A percentile compares a stretch with the other conserved stretches of the same genome.
Conservation (phyloP, 2,329 filamentous ascomycete species). For the Hymenotorrendiella dingleyae region DNA sequence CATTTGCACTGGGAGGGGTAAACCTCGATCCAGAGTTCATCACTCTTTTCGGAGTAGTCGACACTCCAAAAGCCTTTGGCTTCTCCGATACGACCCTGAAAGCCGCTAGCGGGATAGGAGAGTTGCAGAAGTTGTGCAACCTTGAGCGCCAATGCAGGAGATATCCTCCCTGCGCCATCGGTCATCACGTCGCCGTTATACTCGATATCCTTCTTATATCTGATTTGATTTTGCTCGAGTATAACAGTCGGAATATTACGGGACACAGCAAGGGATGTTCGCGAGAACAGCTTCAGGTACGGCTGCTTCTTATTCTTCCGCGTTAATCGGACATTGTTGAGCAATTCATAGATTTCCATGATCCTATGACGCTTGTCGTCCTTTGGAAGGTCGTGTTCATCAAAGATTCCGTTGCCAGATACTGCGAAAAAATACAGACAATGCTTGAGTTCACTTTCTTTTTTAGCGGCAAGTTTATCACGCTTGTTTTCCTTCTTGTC, state of each 20-base stretch:
- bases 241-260: constrained; percentile 30
- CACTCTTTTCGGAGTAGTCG: constrained; percentile 42
- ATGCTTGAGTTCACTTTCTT: constrained; percentile 35
- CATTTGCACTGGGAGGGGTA: constrained; percentile 66
- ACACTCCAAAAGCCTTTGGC: constrained; percentile 73
- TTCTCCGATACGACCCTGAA: constrained; percentile 65
- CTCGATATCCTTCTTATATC: constrained; percentile 23
- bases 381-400: not conserved
- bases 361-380: constrained; percentile 23
- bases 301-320: constrained; percentile 40
- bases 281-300: constrained; percentile 51
- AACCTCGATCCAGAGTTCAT: constrained; percentile 58
- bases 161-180: constrained; percentile 62
- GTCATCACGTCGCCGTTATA: constrained; percentile 47
- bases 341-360: constrained; percentile 35
- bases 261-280: constrained; percentile 47
- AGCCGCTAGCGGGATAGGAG: constrained; percentile 51
- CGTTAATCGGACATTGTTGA: constrained; percentile 48
- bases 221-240: constrained; percentile 43
- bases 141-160: constrained; percentile 47
- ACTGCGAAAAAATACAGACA: constrained; percentile 51
- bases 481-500: constrained; percentile 28
- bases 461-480: constrained; percentile 35
- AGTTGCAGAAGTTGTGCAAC: constrained; percentile 48
- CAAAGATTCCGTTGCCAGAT: constrained; percentile 32